These are phyloP conservation scores for Camptophora hylomeconis DNA, from an alignment of 2,329 filamentous ascomycete species.

Conservation along the genomic window DNA sequence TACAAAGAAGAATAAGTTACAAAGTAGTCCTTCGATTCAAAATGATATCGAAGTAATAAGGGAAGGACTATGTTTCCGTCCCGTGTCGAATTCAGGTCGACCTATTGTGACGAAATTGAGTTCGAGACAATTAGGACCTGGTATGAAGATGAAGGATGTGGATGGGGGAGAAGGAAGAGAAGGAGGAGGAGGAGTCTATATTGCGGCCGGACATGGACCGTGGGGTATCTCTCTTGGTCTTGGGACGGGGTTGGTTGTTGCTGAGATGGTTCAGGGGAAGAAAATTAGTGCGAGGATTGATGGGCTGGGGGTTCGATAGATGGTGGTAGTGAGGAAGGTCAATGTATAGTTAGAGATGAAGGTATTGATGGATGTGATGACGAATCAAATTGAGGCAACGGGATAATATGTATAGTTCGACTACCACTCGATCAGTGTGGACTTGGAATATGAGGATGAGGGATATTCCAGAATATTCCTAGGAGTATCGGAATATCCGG, in stretches of 20 bases:
- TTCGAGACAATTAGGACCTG: conserved; percentile 42
- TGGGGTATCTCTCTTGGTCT: conserved; percentile 57
- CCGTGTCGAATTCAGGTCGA: conserved; percentile 49
- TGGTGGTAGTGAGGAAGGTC: too few species aligned
- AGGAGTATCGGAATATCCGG: too few species aligned
- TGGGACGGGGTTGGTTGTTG: conserved; percentile 58
- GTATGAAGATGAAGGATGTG: conserved; percentile 28
- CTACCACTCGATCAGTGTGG: too few species aligned
- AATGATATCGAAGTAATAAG: conserved; percentile 50
- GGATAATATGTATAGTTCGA: too few species aligned
- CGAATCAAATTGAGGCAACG: too few species aligned
- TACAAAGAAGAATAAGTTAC: background rate
- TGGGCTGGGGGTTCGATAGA: too few species aligned
- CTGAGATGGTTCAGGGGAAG: conserved; percentile 53
- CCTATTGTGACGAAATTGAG: conserved; percentile 50
- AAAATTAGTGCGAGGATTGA: conserved; percentile 45
- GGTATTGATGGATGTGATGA: too few species aligned
- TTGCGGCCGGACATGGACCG: conserved; percentile 61
- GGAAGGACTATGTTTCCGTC: conserved; percentile 59
- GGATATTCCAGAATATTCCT: too few species aligned
- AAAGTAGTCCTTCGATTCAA: too few species aligned
- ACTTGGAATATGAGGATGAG: too few species aligned
- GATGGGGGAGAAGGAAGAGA: conserved; percentile 27
- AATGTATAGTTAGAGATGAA: too few species aligned
- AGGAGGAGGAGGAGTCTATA: conserved; percentile 47